A percentile compares a stretch with the other conserved stretches of the same genome.
phyloP scores from a whole-genome alignment of 495 filamentous ascomycete species.

The Choiromyces venosus region DNA sequence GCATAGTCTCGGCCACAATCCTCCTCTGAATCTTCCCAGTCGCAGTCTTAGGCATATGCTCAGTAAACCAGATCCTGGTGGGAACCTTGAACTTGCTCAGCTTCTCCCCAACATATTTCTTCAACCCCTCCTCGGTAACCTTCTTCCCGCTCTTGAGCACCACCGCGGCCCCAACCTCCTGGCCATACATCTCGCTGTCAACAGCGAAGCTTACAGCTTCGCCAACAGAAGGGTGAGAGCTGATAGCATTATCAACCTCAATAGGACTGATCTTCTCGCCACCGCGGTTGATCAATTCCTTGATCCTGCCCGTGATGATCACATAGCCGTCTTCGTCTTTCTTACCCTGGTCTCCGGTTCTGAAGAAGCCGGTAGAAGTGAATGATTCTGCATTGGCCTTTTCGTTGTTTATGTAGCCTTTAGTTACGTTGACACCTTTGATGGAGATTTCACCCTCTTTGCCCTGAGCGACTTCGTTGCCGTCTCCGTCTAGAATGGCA shows the following conservation, averaged over 20 bases:
- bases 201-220: conserved; percentile 81
- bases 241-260: conserved; percentile 72
- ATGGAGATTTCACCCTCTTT: conserved; percentile 74
- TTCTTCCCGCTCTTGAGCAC: conserved; percentile 60
- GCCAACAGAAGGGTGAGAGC: conserved; percentile 60
- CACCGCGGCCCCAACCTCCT: conserved; percentile 72
- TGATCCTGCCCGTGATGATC: conserved; percentile 72
- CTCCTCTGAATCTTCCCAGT: conserved; percentile 80
- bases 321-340: conserved; percentile 68
- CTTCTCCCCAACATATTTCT: conserved; percentile 59
- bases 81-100: conserved; percentile 81
- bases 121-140: conserved; percentile 55
- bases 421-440: conserved; percentile 70
- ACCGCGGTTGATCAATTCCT: conserved; percentile 79
- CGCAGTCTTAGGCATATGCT: conserved; percentile 81
- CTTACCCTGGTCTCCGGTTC: conserved; percentile 77
- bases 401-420: conserved; percentile 75
- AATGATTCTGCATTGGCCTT: conserved; percentile 66
- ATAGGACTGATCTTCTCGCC: conserved; percentile 81
- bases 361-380: conserved; percentile 65
- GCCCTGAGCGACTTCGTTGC: conserved; percentile 58
- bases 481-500: conserved; percentile 62
- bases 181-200: conserved; percentile 68
- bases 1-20: conserved; percentile 73
- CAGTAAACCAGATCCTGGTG: conserved; percentile 72